Evolutionary conservation across 2,329 filamentous ascomycete species (phyloP).

Genomic region (Xylariaceae sp.): DNA sequence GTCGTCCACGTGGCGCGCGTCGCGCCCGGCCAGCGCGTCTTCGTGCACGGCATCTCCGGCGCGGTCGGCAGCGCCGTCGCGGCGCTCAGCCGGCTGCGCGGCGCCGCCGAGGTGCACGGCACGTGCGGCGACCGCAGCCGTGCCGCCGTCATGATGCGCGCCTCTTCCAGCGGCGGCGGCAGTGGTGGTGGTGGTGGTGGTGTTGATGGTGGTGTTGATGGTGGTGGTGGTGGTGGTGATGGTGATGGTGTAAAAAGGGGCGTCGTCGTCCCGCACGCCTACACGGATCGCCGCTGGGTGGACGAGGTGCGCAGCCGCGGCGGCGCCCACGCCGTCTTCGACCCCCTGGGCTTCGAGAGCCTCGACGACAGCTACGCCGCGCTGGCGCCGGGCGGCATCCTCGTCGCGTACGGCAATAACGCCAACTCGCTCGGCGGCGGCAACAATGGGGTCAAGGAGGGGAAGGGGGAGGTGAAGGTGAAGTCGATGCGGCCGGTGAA

Average conservation of each 20-base stretch:
- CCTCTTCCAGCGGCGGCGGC: too few relatives aligned
- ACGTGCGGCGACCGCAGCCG: too few relatives aligned
- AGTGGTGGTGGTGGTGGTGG: too few relatives aligned
- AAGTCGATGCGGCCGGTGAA: slow-evolving; percentile 16
- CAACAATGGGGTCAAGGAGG: too few relatives aligned
- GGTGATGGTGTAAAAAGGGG: too few relatives aligned
- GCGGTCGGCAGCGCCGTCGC: slow-evolving; percentile 38
- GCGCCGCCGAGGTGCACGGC: slow-evolving; percentile 41
- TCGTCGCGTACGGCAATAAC: slow-evolving; percentile 33
- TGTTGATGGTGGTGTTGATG: too few relatives aligned
- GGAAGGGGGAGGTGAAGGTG: slow-evolving; percentile 7
- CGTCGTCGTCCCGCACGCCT: too few relatives aligned
- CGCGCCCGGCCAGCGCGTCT: slow-evolving; percentile 35
- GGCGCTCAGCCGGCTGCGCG: slow-evolving; percentile 32
- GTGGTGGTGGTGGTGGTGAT: too few relatives aligned
- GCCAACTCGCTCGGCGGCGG: slow-evolving; percentile 20
- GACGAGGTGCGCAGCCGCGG: slow-evolving; percentile 34
- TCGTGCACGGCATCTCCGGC: slow-evolving; percentile 43
- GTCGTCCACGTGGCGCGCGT: slow-evolving; percentile 31
- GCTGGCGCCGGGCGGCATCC: slow-evolving; percentile 29
- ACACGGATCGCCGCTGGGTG: slow-evolving; percentile 43
- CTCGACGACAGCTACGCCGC: slow-evolving; percentile 42
- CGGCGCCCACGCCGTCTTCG: slow-evolving; percentile 38
- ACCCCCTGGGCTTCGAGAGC: slow-evolving; percentile 33
- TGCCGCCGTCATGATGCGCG: too few relatives aligned